A percentile compares a stretch with the other conserved stretches of the same genome.
Evolutionary conservation across 768 basidiomycete genomes (phyloP).

Genomic region (Leccinum disarticulatum): DNA sequence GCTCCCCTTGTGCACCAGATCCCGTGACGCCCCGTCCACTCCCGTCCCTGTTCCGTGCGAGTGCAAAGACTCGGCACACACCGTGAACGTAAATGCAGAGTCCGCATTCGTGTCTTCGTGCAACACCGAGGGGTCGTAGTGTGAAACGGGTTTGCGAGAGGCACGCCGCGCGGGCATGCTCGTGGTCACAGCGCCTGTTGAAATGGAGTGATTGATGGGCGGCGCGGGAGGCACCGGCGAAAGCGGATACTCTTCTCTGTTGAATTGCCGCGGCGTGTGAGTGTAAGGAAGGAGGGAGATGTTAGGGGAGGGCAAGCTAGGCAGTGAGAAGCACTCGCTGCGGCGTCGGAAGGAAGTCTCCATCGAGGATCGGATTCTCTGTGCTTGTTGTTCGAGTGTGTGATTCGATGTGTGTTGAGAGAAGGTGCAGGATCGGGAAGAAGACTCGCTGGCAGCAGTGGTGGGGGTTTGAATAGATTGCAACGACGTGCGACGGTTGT

Average conservation of each 20-base stretch:
- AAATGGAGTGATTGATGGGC: slow-evolving; percentile 31
- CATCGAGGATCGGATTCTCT: slow-evolving; percentile 35
- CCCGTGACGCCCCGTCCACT: slow-evolving; percentile 12
- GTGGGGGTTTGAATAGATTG: slow-evolving; percentile 17
- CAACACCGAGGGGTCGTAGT: slow-evolving; percentile 40
- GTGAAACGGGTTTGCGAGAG: slow-evolving; percentile 58
- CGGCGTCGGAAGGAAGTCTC: slow-evolving; percentile 26
- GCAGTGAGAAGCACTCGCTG: slow-evolving; percentile 32
- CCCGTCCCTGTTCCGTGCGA: slow-evolving; percentile 24
- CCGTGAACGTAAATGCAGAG: slow-evolving; percentile 22
- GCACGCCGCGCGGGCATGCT: slow-evolving; percentile 29
- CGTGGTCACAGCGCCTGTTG: slow-evolving; percentile 22
- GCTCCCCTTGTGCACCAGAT: slow-evolving; percentile 41
- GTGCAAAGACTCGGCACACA: slow-evolving; percentile 27
- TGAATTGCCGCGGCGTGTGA: slow-evolving; percentile 16
- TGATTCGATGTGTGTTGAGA: slow-evolving; percentile 16
- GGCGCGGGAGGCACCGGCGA: slow-evolving; percentile 22
- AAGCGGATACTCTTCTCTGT: slow-evolving; percentile 32
- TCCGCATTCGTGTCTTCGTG: slow-evolving; percentile 22
- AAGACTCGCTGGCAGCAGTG: not conserved
- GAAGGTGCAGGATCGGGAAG: slow-evolving; percentile 7
- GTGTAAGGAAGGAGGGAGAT: slow-evolving; percentile 20
- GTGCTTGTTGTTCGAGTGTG: slow-evolving; percentile 31
- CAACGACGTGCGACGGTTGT: slow-evolving; percentile 20
- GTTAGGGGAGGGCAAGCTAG: slow-evolving; percentile 17